Evolutionary conservation across 1,284 basidiomycete genomes (phyloP).

Genomic region (Cryptococcus wingfieldii): DNA sequence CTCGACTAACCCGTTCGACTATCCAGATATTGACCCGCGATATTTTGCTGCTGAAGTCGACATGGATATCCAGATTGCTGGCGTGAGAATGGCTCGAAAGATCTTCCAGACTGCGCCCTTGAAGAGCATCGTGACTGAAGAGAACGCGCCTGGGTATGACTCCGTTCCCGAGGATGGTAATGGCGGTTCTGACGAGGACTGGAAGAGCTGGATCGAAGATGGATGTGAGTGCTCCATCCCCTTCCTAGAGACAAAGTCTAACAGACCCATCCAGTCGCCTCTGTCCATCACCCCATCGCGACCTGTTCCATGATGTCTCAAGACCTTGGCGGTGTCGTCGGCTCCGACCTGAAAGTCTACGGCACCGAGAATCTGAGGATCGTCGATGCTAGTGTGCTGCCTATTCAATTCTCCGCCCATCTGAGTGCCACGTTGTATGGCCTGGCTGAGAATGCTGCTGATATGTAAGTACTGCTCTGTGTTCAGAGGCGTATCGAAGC

Average conservation of each 20-base stretch:
- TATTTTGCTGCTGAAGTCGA: constrained; percentile 46
- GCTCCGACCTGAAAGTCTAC: constrained; percentile 57
- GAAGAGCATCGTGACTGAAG: constrained; percentile 30
- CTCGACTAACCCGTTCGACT: constrained; percentile 31
- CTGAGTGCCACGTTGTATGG: constrained; percentile 15
- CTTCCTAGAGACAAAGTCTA: neutral
- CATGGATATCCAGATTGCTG: constrained; percentile 40
- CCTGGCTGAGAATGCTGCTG: constrained; percentile 15
- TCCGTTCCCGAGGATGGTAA: constrained; percentile 12
- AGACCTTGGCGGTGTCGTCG: constrained; percentile 56
- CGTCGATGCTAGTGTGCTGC: constrained; percentile 46
- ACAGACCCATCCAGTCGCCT: constrained; percentile 5
- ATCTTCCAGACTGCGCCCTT: constrained; percentile 35
- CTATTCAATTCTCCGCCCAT: constrained; percentile 24
- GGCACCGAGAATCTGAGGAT: constrained; percentile 50
- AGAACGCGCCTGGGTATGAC: constrained; percentile 41
- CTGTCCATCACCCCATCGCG: constrained; percentile 53
- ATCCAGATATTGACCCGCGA: constrained; percentile 38
- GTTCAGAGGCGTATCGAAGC: neutral
- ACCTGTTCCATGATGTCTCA: constrained; percentile 61
- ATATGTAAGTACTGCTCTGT: constrained; percentile 11
- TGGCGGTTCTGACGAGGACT: constrained; percentile 29
- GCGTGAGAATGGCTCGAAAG: constrained; percentile 32
- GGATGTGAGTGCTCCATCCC: constrained; percentile 12
- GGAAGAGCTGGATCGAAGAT: constrained; percentile 43